Conservation (phyloP, 1,139 yeast genomes). For the Scheffersomyces cryptocercus region DNA sequence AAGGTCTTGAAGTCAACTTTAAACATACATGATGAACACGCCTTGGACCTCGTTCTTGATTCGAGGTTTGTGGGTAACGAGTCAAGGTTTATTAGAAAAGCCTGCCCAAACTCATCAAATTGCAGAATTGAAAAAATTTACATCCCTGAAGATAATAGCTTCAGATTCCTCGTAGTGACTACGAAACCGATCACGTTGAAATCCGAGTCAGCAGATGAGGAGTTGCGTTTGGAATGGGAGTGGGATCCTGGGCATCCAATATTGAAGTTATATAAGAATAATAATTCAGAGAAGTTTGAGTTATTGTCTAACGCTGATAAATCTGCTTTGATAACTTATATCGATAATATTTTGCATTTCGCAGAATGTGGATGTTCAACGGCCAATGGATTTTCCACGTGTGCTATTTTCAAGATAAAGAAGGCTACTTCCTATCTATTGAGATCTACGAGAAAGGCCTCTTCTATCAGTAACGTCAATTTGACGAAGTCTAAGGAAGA, state of each 20-base stretch:
- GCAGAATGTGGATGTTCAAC: slow-evolving; percentile 72
- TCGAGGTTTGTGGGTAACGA: slow-evolving; percentile 79
- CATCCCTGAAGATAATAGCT: slow-evolving; percentile 42
- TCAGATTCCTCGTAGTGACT: slow-evolving; percentile 63
- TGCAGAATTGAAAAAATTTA: slow-evolving; percentile 61
- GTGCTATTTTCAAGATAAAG: slow-evolving; percentile 61
- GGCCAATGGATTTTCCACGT: slow-evolving; percentile 36
- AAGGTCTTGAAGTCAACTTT: slow-evolving; percentile 56
- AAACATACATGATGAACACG: slow-evolving; percentile 22
- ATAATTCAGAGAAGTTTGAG: slow-evolving; percentile 43
- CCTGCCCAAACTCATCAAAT: slow-evolving; percentile 68
- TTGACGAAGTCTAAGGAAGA: slow-evolving; percentile 43
- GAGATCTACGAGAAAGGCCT: slow-evolving; percentile 58
- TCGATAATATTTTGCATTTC: slow-evolving; percentile 57
- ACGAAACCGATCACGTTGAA: slow-evolving; percentile 47
- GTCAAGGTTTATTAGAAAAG: slow-evolving; percentile 71
- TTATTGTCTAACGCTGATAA: slow-evolving; percentile 51
- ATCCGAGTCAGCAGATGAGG: slow-evolving; percentile 41
- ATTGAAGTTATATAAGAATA: slow-evolving; percentile 42
- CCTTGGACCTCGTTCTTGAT: slow-evolving; percentile 65
- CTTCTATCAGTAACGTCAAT: slow-evolving; percentile 40
- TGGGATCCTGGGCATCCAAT: slow-evolving; percentile 87
- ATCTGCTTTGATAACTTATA: slow-evolving; percentile 54
- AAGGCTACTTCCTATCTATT: slow-evolving; percentile 59
- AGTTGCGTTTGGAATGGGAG: slow-evolving; percentile 80